A percentile compares a stretch with the other conserved stretches of the same genome.
These are phyloP conservation scores for Kodamaea laetipori DNA, from an alignment of 805 yeast genomes.

Conservation along the genomic window DNA sequence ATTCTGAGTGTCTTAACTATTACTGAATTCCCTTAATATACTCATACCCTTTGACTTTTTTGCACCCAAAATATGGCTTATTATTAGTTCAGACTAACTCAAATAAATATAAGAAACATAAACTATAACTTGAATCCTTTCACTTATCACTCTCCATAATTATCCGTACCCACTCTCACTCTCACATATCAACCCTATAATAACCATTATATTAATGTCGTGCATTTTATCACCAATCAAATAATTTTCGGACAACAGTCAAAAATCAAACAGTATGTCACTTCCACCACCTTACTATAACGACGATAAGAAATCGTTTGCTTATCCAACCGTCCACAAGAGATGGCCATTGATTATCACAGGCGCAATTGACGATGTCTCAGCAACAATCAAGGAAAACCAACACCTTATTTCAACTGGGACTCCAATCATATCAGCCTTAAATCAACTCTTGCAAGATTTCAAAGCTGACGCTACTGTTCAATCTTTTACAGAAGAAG, in stretches of 20 bases:
- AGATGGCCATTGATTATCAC: conserved; percentile 88
- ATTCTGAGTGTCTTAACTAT: too few relatives aligned
- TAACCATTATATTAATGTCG: too few relatives aligned
- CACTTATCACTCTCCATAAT: too few relatives aligned
- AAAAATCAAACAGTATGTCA: conserved; percentile 9
- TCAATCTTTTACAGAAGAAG: conserved; percentile 27
- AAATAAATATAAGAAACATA: too few relatives aligned
- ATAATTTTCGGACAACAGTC: not conserved
- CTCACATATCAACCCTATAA: too few relatives aligned
- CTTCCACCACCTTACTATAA: conserved; percentile 59
- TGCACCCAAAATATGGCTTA: too few relatives aligned
- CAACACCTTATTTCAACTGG: conserved; percentile 48
- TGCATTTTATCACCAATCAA: too few relatives aligned
- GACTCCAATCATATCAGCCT: conserved; percentile 36
- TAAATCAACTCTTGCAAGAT: conserved; percentile 47
- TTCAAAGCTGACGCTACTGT: conserved; percentile 41
- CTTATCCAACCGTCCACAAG: conserved; percentile 69
- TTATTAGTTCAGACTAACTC: too few relatives aligned
- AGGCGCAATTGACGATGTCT: conserved; percentile 66
- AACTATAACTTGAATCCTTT: too few relatives aligned
- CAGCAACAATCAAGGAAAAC: conserved; percentile 29
- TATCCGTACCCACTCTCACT: too few relatives aligned
- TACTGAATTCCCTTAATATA: too few relatives aligned
- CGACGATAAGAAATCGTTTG: conserved; percentile 77
- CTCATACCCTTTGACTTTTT: too few relatives aligned